These are phyloP conservation scores for Saxispiralis lemnorum DNA, from an alignment of 495 filamentous ascomycete species.

Conservation along the genomic window DNA sequence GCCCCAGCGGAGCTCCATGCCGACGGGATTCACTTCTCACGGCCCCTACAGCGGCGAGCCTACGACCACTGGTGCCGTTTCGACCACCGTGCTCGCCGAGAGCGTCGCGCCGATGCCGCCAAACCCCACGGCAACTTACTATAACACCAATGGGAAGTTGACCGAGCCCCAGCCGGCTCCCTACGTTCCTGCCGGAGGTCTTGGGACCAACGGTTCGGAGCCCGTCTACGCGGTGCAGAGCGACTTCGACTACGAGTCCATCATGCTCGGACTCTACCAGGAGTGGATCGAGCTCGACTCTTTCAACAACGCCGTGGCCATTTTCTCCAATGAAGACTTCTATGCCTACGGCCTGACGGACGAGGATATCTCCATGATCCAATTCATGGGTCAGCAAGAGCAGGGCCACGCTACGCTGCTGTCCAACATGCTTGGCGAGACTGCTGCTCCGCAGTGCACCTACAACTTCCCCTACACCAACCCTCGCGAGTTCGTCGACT, in stretches of 20 bases:
- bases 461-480: slow-evolving; percentile 72
- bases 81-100: slow-evolving; percentile 3
- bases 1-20: slow-evolving; percentile 13
- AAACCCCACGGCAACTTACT: slow-evolving; percentile 31
- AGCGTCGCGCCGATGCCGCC: slow-evolving; percentile 21
- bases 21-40: slow-evolving; percentile 23
- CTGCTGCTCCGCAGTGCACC: slow-evolving; percentile 55
- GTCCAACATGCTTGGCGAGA: slow-evolving; percentile 61
- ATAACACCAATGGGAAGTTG: slow-evolving; percentile 54
- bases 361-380: slow-evolving; percentile 52
- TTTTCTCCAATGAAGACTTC: slow-evolving; percentile 57
- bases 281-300: slow-evolving; percentile 82
- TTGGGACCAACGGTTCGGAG: slow-evolving; percentile 57
- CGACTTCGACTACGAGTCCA: slow-evolving; percentile 25
- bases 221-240: slow-evolving; percentile 46
- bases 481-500: slow-evolving; percentile 67
- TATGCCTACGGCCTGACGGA: slow-evolving; percentile 44
- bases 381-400: slow-evolving; percentile 79
- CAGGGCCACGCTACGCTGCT: slow-evolving; percentile 62
- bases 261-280: slow-evolving; percentile 48
- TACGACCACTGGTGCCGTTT: slow-evolving; percentile 24
- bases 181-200: slow-evolving; percentile 56
- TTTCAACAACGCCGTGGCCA: slow-evolving; percentile 61
- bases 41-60: slow-evolving; percentile 23
- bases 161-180: slow-evolving; percentile 43